phyloP scores from a whole-genome alignment of 495 filamentous ascomycete genomes.

The Rhizodiscina lignyota region DNA sequence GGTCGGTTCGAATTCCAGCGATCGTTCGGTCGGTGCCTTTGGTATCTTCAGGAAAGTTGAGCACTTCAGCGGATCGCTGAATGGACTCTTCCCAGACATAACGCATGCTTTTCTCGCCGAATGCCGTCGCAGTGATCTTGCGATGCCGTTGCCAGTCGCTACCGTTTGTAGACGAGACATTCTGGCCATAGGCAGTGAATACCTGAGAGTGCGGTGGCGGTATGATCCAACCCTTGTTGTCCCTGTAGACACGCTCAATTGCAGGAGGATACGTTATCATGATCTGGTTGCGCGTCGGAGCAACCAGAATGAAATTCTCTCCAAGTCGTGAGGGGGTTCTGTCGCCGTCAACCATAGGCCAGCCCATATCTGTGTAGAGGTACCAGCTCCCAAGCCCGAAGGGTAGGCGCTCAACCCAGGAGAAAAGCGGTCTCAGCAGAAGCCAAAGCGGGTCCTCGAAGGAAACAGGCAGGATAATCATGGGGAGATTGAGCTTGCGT shows the following conservation, averaged over 20 bases:
- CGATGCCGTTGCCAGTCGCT: neutral
- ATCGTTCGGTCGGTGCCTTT: no score
- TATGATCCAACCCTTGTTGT: conserved; percentile 1
- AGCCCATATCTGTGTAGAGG: conserved; percentile 7
- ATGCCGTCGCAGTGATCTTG: neutral
- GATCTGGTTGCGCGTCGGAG: conserved; percentile 2
- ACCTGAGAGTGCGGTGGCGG: neutral
- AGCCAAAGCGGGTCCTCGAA: neutral
- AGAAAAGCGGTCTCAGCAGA: no score
- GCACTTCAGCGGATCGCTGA: neutral
- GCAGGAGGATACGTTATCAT: conserved; percentile 2
- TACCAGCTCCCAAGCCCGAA: conserved; percentile 8
- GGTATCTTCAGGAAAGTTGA: no score
- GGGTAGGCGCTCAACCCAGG: conserved; percentile 5
- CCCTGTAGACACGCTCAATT: neutral
- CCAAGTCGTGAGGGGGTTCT: neutral
- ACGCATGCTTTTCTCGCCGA: neutral
- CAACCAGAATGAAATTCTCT: conserved; percentile 5
- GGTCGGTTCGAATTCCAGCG: no score
- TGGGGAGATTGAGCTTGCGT: neutral
- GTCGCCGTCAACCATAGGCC: conserved; percentile 1
- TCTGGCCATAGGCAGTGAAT: neutral
- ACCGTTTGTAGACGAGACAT: neutral
- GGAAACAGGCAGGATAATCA: neutral
- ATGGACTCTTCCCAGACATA: neutral